A percentile compares a stretch with the other conserved stretches of the same genome.
phyloP scores from a whole-genome alignment of 192 early-diverging fungal species.

The Backusella tuberculispora region DNA sequence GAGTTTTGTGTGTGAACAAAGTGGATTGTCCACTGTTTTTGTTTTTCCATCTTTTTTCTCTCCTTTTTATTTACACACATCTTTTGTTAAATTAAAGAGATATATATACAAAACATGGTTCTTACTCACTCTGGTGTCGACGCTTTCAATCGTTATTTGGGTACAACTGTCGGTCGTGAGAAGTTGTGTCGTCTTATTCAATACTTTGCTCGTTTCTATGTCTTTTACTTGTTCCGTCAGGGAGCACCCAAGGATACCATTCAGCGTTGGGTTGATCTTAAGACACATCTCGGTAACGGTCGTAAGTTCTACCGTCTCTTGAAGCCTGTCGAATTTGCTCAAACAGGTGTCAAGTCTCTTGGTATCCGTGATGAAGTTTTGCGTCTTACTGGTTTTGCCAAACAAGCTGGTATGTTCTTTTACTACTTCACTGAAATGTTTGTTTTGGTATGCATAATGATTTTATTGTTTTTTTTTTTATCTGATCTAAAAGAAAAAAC shows the following conservation, averaged over 20 bases:
- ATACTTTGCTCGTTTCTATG: slow-evolving; percentile 83
- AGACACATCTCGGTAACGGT: slow-evolving; percentile 61
- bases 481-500: slow-evolving; percentile 7
- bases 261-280: slow-evolving; percentile 61
- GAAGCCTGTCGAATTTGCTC: slow-evolving; percentile 70
- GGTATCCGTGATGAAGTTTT: slow-evolving; percentile 64
- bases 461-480: not conserved
- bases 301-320: slow-evolving; percentile 76
- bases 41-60: slow-evolving; percentile 3
- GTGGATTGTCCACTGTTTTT: not conserved
- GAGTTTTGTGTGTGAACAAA: slow-evolving; percentile 16
- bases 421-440: slow-evolving; percentile 69
- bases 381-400: slow-evolving; percentile 53
- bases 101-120: slow-evolving; percentile 27
- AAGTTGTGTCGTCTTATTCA: slow-evolving; percentile 84
- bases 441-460: slow-evolving; percentile 56
- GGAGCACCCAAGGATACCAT: slow-evolving; percentile 63
- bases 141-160: slow-evolving; percentile 50
- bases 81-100: not conserved
- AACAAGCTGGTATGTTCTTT: slow-evolving; percentile 59
- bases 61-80: not conserved
- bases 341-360: slow-evolving; percentile 57
- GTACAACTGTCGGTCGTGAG: slow-evolving; percentile 73
- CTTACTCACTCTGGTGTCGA: slow-evolving; percentile 34
- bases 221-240: slow-evolving; percentile 62